Evolutionary conservation across 306 rosid genomes (phyloP), one percentile per base, ranked within the genome.

Genomic region (Trifolium pratense): DNA sequence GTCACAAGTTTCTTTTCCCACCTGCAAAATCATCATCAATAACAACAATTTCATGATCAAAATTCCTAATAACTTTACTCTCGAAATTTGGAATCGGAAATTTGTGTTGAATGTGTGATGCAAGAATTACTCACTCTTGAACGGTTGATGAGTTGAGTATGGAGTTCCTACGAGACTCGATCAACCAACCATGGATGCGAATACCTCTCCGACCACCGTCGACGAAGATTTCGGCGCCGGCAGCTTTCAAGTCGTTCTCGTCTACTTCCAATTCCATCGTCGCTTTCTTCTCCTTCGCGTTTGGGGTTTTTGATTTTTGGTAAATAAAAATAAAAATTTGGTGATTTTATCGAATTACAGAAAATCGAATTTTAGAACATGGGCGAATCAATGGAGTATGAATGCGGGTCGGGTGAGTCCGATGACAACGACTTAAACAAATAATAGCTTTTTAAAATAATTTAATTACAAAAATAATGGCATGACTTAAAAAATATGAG

Each of bases 1-100:
- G 96, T 94, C 51, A 81, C 68, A 52, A 94, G 99, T 79, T 83
- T 91, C 74, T 89, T 81, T 70, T 88, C 99, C 97, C 97, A 94
- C 79, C 99, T 94, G 79, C 31, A 68, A 40, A 68, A 40, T 14
- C 57, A 76, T 49, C 68, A 68, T 56, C 78, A 81, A n/a, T 20
- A 21, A 16, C 16, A 36, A 69, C 16, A 67, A 56, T 40, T 48
- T 15, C 13, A 57, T 4, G 18, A 32, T 2, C 68, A 61, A 20
- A 42, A 48, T 9, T 21, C 0, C 31, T 29, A 29, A 29, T 1
- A 29, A 29, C 5, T 29, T 29, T 29, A 29, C 32, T 29, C 32
- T 29, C 32, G 23, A 36, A 48, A 52, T 4, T 40, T 40, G 0
- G 3, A 14, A 66, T 66, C 49, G 4, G 57, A 31, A 74, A 64